phyloP scores from a whole-genome alignment of 768 basidiomycete species.

The Phaeotremella fagi region DNA sequence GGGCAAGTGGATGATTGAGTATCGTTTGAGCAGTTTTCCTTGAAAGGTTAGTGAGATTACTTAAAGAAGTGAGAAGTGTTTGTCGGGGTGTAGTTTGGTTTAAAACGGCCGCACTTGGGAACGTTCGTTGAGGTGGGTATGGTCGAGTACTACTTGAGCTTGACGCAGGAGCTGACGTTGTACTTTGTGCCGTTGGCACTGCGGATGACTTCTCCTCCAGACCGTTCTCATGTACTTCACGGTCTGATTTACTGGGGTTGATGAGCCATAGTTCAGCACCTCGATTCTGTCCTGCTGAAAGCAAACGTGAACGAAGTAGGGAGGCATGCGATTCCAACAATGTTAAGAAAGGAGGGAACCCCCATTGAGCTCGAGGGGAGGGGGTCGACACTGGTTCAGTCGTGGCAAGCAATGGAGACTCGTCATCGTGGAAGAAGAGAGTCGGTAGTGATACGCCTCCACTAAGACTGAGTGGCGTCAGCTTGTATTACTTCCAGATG shows the following conservation, averaged over 20 bases:
- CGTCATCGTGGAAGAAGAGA: slow-evolving; percentile 94
- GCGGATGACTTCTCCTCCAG: slow-evolving; percentile 29
- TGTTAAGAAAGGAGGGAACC: slow-evolving; percentile 77
- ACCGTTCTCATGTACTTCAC: slow-evolving; percentile 74
- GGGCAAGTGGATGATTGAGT: slow-evolving; percentile 88
- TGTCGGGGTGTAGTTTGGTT: slow-evolving; percentile 29
- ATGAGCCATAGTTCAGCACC: slow-evolving; percentile 82
- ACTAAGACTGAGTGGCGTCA: slow-evolving; percentile 19
- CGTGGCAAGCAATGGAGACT: slow-evolving; percentile 59
- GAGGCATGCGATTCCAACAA: slow-evolving; percentile 72
- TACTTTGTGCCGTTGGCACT: neutral
- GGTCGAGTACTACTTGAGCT: neutral
- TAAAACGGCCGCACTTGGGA: slow-evolving; percentile 26
- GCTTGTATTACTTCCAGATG: neutral
- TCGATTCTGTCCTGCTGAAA: slow-evolving; percentile 22
- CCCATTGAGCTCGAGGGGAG: slow-evolving; percentile 55
- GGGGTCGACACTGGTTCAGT: slow-evolving; percentile 11
- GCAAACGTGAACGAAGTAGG: slow-evolving; percentile 73
- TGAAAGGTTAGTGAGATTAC: slow-evolving; percentile 86
- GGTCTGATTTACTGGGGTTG: slow-evolving; percentile 87
- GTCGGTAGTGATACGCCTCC: slow-evolving; percentile 66
- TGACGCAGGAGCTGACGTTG: too few species aligned
- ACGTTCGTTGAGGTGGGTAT: slow-evolving; percentile 30
- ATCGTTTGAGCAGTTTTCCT: slow-evolving; percentile 92
- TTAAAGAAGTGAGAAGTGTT: slow-evolving; percentile 83